phyloP scores from a whole-genome alignment of 2,329 filamentous ascomycete genomes.

The Colletotrichum orchidophilum region DNA sequence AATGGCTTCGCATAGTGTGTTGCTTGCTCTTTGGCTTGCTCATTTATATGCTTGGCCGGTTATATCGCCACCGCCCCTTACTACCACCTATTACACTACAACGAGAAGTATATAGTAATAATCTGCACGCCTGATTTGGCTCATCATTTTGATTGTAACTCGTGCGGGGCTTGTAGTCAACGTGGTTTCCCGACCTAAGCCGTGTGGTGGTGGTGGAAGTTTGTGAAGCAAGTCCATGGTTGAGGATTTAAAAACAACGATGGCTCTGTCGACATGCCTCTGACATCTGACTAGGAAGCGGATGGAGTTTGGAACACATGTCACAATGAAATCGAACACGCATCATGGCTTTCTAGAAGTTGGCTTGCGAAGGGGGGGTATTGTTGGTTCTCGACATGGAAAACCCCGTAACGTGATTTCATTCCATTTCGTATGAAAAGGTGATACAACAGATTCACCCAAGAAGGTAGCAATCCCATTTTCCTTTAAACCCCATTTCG shows the following conservation, averaged over 20 bases:
- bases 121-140: constrained; percentile 25
- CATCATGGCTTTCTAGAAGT: background rate
- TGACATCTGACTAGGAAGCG: no score
- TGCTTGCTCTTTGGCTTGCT: constrained; percentile 13
- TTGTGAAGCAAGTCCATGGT: no score
- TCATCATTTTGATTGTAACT: background rate
- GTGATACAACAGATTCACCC: background rate
- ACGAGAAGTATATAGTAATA: constrained; percentile 36
- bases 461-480: background rate
- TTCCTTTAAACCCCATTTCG: no score
- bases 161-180: background rate
- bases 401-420: background rate
- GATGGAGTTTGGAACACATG: no score
- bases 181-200: no score
- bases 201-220: background rate
- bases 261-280: no score
- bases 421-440: background rate
- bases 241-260: no score
- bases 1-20: background rate
- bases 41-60: constrained; percentile 5
- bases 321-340: no score
- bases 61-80: background rate
- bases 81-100: constrained; percentile 15
- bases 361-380: background rate
- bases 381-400: background rate